phyloP scores from a whole-genome alignment of 2,329 filamentous ascomycete species.

The Alternaria dauci region DNA sequence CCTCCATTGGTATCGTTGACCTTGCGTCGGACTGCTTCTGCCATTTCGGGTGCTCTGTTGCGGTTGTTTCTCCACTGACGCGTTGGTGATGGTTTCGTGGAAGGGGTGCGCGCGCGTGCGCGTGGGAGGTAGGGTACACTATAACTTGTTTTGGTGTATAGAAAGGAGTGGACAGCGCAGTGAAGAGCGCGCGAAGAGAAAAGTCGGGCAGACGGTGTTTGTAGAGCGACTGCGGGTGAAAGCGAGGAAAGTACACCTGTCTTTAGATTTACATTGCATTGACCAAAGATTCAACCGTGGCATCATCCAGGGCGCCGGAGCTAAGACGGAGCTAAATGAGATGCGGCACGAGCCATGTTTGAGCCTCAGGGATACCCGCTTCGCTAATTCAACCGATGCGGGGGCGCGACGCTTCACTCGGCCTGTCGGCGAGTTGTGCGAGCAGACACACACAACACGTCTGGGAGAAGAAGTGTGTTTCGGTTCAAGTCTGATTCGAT shows the following conservation, averaged over 20 bases:
- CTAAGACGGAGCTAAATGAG: constrained; percentile 37
- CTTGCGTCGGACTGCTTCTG: constrained; percentile 29
- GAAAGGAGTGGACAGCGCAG: constrained; percentile 1
- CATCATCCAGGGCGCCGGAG: constrained; percentile 36
- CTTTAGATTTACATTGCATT: constrained; percentile 12
- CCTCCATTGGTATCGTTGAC: constrained; percentile 37
- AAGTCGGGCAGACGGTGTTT: not conserved
- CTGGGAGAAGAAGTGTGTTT: not conserved
- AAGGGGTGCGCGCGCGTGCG: not conserved
- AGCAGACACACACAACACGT: not conserved
- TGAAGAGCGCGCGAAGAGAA: not conserved
- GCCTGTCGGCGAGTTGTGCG: not conserved
- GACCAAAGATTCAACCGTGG: constrained; percentile 37
- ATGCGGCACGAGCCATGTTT: constrained; percentile 15
- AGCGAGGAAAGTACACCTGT: constrained; percentile 14
- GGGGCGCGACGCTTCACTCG: constrained; percentile 3
- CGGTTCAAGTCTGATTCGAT: not conserved
- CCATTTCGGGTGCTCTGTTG: constrained; percentile 32
- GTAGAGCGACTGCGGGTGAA: not conserved
- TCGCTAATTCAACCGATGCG: not conserved
- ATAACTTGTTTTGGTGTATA: not conserved
- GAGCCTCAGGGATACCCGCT: constrained; percentile 19
- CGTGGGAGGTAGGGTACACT: not conserved
- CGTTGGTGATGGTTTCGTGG: not conserved
- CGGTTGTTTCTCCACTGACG: not conserved